Evolutionary conservation across 805 yeast species (phyloP), one percentile per base, ranked within the genome.

Genomic region (Metschnikowia matae): DNA sequence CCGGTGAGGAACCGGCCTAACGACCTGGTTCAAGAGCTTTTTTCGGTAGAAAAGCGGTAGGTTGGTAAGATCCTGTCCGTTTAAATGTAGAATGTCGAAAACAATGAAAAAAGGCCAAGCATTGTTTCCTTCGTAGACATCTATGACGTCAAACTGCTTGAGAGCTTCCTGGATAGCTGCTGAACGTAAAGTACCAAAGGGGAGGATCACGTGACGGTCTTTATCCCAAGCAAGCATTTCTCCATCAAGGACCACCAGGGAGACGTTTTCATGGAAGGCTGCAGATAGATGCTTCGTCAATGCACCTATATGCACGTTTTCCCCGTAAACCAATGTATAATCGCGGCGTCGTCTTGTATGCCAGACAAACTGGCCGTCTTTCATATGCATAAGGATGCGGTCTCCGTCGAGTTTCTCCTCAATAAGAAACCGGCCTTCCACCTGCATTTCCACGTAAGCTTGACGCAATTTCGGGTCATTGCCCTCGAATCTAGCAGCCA

Each of bases 341-440:
- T 90, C 96, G 47, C 81, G 81, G 7, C 87, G 86, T 43, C 82
- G 77, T 57, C 96, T 74, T 46, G 88, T 82, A 61, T 66, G 84
- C 61, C 75, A 84, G 53, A 71, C 72, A 62, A 78, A 79, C 4
- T 57, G 58, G 10, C 59, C 60, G 33, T 56, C 47, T 13, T 29
- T 46, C 69, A 82, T 80, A 63, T 92, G 99, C 42, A 90, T 56
- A 48, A 88, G 84, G 58, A 89, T 82, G 56, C 99, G 70, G 65
- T 92, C 97, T 2, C 98, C 99, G 66, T 92, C 97, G 69, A 90
- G 78, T 63, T 92, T 92, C 63, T 92, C 97, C 61, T 92, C 98
- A 8, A 92, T 81, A 47, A 75, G 77, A 59, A 89, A 89, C 40
- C 64, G 59, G 34, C 58, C 60, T 17, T 56, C 59, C 6, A 63